Conservation (phyloP, 139 green algal species). For the Micractinium sp. region DNA sequence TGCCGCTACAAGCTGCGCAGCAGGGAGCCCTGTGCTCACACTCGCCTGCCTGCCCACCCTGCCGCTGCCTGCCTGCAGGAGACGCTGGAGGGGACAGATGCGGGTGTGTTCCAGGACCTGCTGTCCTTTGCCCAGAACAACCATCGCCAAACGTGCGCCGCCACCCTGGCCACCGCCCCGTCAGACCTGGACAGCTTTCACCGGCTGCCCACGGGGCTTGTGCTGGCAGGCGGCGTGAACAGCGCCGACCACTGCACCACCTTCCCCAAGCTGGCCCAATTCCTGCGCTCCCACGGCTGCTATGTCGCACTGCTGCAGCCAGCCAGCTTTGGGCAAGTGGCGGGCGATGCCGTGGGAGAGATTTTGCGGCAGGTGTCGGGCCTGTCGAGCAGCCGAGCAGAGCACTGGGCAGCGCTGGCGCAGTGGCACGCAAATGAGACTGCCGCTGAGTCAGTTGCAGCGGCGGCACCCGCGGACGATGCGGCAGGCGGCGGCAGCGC, state of each 20-base stretch:
- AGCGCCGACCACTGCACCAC: constrained; percentile 57
- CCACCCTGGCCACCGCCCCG: neutral
- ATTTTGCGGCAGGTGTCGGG: constrained; percentile 54
- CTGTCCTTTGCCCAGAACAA: constrained; percentile 12
- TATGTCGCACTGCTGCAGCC: constrained; percentile 56
- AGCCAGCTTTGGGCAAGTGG: constrained; percentile 16
- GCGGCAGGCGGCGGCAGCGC: neutral
- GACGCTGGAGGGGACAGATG: constrained; percentile 16
- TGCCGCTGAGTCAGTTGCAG: neutral
- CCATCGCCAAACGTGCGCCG: neutral
- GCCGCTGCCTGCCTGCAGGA: neutral
- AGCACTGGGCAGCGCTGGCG: constrained; percentile 26
- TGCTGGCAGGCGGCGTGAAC: constrained; percentile 65
- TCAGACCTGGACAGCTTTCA: neutral
- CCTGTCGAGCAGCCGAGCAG: constrained; percentile 29
- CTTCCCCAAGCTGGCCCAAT: constrained; percentile 48
- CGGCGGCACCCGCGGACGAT: neutral
- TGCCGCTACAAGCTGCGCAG: neutral
- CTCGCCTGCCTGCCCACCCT: neutral
- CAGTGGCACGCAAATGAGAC: constrained; percentile 17
- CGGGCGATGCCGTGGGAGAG: constrained; percentile 30
- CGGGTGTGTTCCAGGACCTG: constrained; percentile 17
- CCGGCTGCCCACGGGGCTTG: constrained; percentile 50
- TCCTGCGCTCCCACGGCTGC: constrained; percentile 40
- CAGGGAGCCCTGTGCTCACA: neutral